Base-by-base conservation (phyloP, 257 asterid species). In the Rubia yunnanensis region DNA sequence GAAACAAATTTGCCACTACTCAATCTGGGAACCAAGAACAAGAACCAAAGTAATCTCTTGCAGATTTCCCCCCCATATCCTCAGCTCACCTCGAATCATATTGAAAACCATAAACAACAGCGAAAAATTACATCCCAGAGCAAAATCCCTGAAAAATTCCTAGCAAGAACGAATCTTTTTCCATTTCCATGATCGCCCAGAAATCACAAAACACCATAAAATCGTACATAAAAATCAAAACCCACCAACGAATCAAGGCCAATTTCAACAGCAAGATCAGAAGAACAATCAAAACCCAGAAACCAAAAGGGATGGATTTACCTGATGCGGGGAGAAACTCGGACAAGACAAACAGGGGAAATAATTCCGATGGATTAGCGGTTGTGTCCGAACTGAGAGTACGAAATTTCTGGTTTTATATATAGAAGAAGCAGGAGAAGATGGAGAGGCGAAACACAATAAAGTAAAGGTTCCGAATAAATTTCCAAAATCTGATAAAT, bases 251-350 rank as follows among this genome's bases (percentile, higher is more conserved):
- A 48, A 14, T 7, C 5, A 62, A 15, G 17, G 14, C 14, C 18
- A 22, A 7, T 53, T 31, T 22, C 22, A 3, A 1, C 39, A 36
- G 38, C 7, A 41, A 5, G 24, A 56, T 24, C 26, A 20, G 31
- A 28, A 60, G 62, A 31, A 20, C 8, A 50, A 65, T 65, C 27
- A 14, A 53, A 63, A 62, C 44, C 68, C 56, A 70, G 11, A 2
- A 50, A 50, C 27, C 57, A 50, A n/a, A 36, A 30, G 46, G 5
- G 13, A 70, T 0, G 35, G 65, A 72, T 75, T 74, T 84, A 84
- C 90, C 87, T 75, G 81, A 75, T 77, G 59, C 62, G 68, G 64
- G 55, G 14, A 62, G 50, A 53, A n/a, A 64, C 67, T 28, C 22
- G 57, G 48, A 30, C n/a, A 41, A 34, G 35, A 30, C 13, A 30